phyloP scores from a whole-genome alignment of 1,139 yeast species.

The Pneumocystis wakefieldiae region DNA sequence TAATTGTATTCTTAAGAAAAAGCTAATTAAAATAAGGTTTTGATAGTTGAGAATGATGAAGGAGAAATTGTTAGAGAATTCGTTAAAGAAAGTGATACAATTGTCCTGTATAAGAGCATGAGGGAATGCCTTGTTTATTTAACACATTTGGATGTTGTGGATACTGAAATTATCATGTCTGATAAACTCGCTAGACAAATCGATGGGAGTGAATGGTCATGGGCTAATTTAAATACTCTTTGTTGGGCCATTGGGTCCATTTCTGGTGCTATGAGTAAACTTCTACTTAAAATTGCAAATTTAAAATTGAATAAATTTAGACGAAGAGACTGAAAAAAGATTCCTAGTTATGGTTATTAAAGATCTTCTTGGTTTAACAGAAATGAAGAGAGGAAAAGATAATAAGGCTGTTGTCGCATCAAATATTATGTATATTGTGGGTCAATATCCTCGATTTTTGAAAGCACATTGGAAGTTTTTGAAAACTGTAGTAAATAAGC shows the following conservation, averaged over 20 bases:
- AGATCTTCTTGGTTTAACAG: slow-evolving; percentile 79
- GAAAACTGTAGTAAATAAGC: slow-evolving; percentile 85
- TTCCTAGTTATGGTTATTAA: slow-evolving; percentile 85
- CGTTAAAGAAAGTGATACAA: slow-evolving; percentile 92
- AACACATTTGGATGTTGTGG: slow-evolving; percentile 88
- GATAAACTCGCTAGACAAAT: slow-evolving; percentile 81
- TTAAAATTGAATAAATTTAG: neutral
- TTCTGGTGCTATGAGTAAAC: slow-evolving; percentile 75
- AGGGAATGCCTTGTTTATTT: slow-evolving; percentile 88
- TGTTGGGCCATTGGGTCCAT: slow-evolving; percentile 99
- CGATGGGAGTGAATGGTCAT: slow-evolving; percentile 96
- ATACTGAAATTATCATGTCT: slow-evolving; percentile 87
- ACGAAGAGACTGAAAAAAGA: slow-evolving; percentile 91
- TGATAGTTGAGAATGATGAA: slow-evolving; percentile 93
- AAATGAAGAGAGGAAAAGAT: slow-evolving; percentile 92
- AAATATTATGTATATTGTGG: slow-evolving; percentile 96
- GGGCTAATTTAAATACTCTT: slow-evolving; percentile 91
- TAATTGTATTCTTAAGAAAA: neutral
- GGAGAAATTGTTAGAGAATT: slow-evolving; percentile 97
- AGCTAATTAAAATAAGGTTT: slow-evolving; percentile 14
- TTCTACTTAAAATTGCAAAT: neutral
- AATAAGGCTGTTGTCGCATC: slow-evolving; percentile 98
- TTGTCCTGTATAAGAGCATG: slow-evolving; percentile 85
- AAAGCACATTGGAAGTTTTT: slow-evolving; percentile 97
- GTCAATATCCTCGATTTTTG: slow-evolving; percentile 92